These are phyloP conservation scores for Penicillium olsonii DNA, from an alignment of 2,329 filamentous ascomycete genomes.

Conservation along the genomic window DNA sequence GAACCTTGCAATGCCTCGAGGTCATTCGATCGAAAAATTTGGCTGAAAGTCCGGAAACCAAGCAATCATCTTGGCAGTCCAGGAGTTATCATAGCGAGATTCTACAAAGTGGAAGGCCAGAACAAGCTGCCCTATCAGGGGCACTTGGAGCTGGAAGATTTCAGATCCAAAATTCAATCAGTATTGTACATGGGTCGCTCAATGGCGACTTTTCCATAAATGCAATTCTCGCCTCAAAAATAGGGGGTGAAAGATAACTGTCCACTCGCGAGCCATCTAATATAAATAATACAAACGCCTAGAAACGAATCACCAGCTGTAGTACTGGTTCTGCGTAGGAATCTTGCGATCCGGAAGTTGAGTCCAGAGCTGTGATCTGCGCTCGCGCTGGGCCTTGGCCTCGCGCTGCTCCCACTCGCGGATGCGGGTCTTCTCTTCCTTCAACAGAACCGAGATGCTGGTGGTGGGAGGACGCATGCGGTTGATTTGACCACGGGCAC, in stretches of 20 bases:
- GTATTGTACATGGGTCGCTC: slow-evolving; percentile 23
- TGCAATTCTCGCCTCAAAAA: slow-evolving; percentile 15
- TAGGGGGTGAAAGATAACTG: slow-evolving; percentile 19
- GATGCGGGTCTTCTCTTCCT: slow-evolving; percentile 89
- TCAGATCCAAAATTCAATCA: slow-evolving; percentile 16
- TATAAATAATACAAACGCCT: slow-evolving; percentile 36
- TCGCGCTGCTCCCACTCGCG: slow-evolving; percentile 76
- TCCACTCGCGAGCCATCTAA: slow-evolving; percentile 20
- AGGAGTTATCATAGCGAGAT: no score
- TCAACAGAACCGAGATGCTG: slow-evolving; percentile 76
- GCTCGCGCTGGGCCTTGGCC: slow-evolving; percentile 73
- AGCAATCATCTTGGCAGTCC: no score
- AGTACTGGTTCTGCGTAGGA: slow-evolving; percentile 82
- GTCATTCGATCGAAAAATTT: no score
- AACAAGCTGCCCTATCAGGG: background rate
- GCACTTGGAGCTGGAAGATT: background rate
- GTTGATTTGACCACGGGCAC: slow-evolving; percentile 73
- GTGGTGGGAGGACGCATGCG: slow-evolving; percentile 71
- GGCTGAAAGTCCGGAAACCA: no score
- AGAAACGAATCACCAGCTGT: slow-evolving; percentile 70
- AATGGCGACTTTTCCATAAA: slow-evolving; percentile 12
- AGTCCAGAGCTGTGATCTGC: slow-evolving; percentile 77
- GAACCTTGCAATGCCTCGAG: no score
- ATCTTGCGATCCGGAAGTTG: slow-evolving; percentile 85
- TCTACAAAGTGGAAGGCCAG: no score